Percentiles rank a stretch among this genome's conserved stretches.
Conservation (phyloP, 192 early-diverging fungal species). For the Backusella australiensis region DNA sequence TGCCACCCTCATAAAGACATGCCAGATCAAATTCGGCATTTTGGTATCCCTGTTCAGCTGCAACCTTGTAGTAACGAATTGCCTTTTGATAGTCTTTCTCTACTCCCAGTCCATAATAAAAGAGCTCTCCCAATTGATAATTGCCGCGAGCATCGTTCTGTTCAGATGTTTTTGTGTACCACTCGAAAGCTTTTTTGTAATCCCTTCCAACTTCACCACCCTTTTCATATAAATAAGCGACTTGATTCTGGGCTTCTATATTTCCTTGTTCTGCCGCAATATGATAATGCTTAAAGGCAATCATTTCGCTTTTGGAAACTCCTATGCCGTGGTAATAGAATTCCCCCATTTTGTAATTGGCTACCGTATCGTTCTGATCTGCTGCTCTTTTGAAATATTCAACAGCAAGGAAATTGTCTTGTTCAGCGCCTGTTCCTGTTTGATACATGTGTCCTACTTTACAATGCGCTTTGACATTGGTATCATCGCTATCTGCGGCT, state of each 20-base stretch:
- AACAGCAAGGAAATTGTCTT: neutral
- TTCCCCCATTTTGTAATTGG: neutral
- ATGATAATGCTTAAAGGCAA: neutral
- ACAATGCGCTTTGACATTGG: neutral
- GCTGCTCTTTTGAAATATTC: neutral
- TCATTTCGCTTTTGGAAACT: neutral
- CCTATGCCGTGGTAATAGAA: neutral
- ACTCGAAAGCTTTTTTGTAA: neutral
- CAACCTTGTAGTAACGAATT: neutral
- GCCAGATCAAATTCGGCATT: neutral
- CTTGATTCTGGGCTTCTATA: neutral
- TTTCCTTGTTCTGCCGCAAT: neutral
- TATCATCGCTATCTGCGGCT: neutral
- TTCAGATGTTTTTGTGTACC: neutral
- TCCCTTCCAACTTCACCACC: neutral
- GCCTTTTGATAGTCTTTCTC: neutral
- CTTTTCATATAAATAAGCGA: neutral
- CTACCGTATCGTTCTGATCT: neutral
- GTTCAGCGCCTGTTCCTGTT: neutral
- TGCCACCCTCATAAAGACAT: neutral
- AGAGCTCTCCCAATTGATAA: neutral
- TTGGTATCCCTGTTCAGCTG: neutral
- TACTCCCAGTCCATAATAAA: neutral
- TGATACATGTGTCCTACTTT: neutral
- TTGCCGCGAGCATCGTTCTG: neutral